phyloP scores from a whole-genome alignment of 2,329 filamentous ascomycete species.

The Claviceps purpurea region DNA sequence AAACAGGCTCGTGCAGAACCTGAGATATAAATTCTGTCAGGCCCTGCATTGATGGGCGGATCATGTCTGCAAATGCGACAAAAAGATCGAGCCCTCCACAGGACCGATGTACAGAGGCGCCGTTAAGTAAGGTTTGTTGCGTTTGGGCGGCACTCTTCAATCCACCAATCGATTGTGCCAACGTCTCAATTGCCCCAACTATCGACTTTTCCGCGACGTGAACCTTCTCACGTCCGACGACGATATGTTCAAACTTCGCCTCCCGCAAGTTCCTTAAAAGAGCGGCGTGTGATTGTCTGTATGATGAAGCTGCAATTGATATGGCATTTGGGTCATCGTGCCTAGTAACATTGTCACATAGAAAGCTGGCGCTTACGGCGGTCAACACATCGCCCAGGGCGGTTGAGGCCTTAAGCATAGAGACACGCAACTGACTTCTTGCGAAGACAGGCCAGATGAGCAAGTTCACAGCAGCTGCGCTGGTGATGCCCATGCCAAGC shows the following conservation, averaged over 20 bases:
- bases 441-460: slow-evolving; percentile 64
- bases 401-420: slow-evolving; percentile 58
- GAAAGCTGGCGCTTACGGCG: slow-evolving; percentile 63
- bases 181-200: slow-evolving; percentile 65
- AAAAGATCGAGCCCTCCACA: slow-evolving; percentile 57
- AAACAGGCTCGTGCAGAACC: slow-evolving; percentile 71
- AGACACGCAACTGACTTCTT: slow-evolving; percentile 52
- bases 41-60: slow-evolving; percentile 84
- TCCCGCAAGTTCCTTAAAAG: slow-evolving; percentile 61
- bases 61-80: slow-evolving; percentile 67
- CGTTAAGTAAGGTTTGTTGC: slow-evolving; percentile 64
- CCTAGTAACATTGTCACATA: slow-evolving; percentile 42
- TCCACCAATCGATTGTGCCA: slow-evolving; percentile 76
- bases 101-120: not conserved
- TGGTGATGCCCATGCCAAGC: slow-evolving; percentile 61
- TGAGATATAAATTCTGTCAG: slow-evolving; percentile 71
- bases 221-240: slow-evolving; percentile 60
- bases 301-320: slow-evolving; percentile 30
- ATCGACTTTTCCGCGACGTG: slow-evolving; percentile 64
- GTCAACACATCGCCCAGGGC: slow-evolving; percentile 66
- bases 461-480: slow-evolving; percentile 56
- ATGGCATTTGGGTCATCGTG: slow-evolving; percentile 3
- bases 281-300: slow-evolving; percentile 33
- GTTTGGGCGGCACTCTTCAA: slow-evolving; percentile 74
- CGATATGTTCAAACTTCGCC: slow-evolving; percentile 72